Evolutionary conservation across 306 rosid genomes (phyloP).

Genomic region (Canavalia ensiformis): DNA sequence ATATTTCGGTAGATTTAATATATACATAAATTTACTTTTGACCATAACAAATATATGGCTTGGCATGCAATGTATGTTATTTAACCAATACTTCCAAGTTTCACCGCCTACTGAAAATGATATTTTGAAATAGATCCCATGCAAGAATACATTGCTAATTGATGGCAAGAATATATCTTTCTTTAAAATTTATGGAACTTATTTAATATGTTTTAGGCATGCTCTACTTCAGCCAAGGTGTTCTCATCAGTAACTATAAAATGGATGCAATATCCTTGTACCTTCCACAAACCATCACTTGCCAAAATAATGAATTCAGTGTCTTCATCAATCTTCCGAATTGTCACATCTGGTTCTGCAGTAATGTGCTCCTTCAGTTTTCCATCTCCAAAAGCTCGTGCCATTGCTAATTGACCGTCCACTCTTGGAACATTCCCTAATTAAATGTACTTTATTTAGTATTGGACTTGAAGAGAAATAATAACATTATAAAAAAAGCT

Average conservation of each 20-base stretch:
- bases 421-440: constrained; percentile 66
- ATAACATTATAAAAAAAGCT: neutral
- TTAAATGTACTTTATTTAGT: constrained; percentile 35
- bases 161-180: neutral
- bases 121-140: neutral
- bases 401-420: constrained; percentile 74
- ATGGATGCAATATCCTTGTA: constrained; percentile 8
- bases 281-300: constrained; percentile 71
- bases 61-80: neutral
- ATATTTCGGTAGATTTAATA: neutral
- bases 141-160: neutral
- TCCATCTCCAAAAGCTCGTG: constrained; percentile 72
- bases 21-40: neutral
- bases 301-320: constrained; percentile 61
- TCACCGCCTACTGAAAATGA: neutral
- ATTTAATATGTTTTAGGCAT: neutral
- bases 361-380: constrained; percentile 64
- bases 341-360: constrained; percentile 60
- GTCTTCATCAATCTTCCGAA: constrained; percentile 54
- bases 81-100: neutral
- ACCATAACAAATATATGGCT: neutral
- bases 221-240: neutral
- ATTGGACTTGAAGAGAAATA: no score
- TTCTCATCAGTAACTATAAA: constrained; percentile 18
- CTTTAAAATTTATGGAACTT: neutral